Evolutionary conservation across 1,139 yeast species (phyloP).

Genomic region (Sugiyamaella paludigena): DNA sequence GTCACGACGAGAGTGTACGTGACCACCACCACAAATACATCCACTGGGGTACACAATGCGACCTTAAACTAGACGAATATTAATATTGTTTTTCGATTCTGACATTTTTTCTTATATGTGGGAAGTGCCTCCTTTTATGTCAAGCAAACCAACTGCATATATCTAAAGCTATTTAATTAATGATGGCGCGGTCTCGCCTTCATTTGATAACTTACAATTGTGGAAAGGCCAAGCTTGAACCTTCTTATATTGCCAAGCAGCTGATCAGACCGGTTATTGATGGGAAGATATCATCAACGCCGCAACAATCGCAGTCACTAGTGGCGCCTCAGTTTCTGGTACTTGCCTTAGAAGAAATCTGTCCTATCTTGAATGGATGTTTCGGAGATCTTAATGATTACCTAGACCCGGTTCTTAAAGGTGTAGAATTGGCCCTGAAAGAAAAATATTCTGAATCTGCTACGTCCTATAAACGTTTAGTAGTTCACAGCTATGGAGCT

Average conservation of each 20-base stretch:
- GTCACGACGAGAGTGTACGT: too few relatives aligned
- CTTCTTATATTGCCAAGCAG: slow-evolving; percentile 24
- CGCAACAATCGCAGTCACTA: not conserved
- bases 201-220: slow-evolving; percentile 42
- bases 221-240: slow-evolving; percentile 39
- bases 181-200: not conserved
- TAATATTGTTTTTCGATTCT: too few relatives aligned
- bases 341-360: slow-evolving; percentile 74
- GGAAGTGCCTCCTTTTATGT: too few relatives aligned
- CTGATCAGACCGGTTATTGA: slow-evolving; percentile 18
- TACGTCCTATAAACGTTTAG: slow-evolving; percentile 46
- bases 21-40: too few relatives aligned
- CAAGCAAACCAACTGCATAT: too few relatives aligned
- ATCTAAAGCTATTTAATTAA: too few relatives aligned
- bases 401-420: slow-evolving; percentile 44
- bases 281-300: not conserved
- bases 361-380: slow-evolving; percentile 63
- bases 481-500: slow-evolving; percentile 57
- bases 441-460: slow-evolving; percentile 35
- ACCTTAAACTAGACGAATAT: too few relatives aligned
- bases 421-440: slow-evolving; percentile 45
- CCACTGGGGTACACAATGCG: too few relatives aligned
- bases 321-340: slow-evolving; percentile 50
- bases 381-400: slow-evolving; percentile 45
- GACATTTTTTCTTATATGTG: too few relatives aligned